phyloP scores from a whole-genome alignment of 164 flowering plant genomes.

The Nymphaea colorata region DNA sequence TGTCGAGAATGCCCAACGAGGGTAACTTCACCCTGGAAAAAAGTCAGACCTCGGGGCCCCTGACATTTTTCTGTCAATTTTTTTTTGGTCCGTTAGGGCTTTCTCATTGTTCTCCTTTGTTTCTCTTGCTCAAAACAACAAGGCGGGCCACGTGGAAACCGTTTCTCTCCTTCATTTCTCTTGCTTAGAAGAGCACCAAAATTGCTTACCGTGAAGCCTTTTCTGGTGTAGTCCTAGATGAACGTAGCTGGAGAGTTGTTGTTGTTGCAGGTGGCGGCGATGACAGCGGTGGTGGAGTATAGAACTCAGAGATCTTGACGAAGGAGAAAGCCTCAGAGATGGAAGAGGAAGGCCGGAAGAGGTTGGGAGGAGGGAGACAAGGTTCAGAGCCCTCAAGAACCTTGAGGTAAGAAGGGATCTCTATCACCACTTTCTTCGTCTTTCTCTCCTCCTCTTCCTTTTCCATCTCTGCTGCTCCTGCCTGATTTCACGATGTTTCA shows the following conservation, averaged over 20 bases:
- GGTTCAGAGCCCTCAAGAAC: slow-evolving; percentile 35
- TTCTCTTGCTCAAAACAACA: too few relatives aligned
- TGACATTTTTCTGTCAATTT: too few relatives aligned
- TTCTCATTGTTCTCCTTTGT: too few relatives aligned
- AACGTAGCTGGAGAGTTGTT: slow-evolving; percentile 5
- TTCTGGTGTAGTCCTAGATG: background rate
- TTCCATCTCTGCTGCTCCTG: slow-evolving; percentile 2
- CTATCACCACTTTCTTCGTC: slow-evolving; percentile 28
- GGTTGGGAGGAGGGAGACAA: slow-evolving; percentile 26
- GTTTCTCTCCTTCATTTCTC: too few relatives aligned
- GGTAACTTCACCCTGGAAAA: too few relatives aligned
- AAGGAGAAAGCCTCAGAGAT: slow-evolving; percentile 79
- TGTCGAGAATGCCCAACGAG: too few relatives aligned
- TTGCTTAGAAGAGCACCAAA: too few relatives aligned
- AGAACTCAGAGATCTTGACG: slow-evolving; percentile 61
- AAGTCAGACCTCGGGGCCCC: too few relatives aligned
- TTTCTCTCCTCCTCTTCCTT: slow-evolving; percentile 5
- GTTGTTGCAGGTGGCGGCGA: slow-evolving; percentile 3
- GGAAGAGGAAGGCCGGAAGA: slow-evolving; percentile 53
- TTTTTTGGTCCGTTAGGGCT: too few relatives aligned
- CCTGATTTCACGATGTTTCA: background rate
- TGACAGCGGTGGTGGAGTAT: slow-evolving; percentile 51
- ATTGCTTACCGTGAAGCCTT: background rate
- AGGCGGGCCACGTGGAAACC: too few relatives aligned
- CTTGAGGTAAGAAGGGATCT: slow-evolving; percentile 57